A percentile compares a stretch with the other conserved stretches of the same genome.
Evolutionary conservation across 2,329 filamentous ascomycete genomes (phyloP).

Genomic region (Colletotrichum viniferum): DNA sequence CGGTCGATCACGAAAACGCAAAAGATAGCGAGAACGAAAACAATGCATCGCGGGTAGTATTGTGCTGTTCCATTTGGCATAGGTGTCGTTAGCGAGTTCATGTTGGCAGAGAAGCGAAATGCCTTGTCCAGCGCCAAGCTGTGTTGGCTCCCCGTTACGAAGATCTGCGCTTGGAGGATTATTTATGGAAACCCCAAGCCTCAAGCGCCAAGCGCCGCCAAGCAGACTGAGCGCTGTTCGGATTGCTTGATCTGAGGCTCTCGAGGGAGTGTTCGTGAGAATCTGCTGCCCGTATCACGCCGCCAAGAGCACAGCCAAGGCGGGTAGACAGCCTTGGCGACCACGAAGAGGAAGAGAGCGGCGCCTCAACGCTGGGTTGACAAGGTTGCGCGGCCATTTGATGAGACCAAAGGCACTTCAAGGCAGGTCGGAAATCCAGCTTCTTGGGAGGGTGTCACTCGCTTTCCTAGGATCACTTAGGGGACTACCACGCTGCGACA

Average conservation of each 20-base stretch:
- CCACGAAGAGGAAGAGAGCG: background rate
- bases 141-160: background rate
- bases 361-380: background rate
- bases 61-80: background rate
- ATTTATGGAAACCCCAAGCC: background rate
- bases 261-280: background rate
- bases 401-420: constrained; percentile 16
- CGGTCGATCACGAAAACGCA: background rate
- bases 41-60: background rate
- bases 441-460: background rate
- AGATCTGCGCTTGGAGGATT: background rate
- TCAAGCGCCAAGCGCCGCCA: constrained; percentile 11
- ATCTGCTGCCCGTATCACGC: background rate
- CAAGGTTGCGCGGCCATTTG: background rate
- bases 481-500: background rate
- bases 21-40: background rate
- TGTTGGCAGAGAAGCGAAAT: background rate
- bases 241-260: background rate
- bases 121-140: background rate
- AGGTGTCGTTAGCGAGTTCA: background rate
- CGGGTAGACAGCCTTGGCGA: constrained; percentile 1
- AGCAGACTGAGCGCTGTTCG: background rate
- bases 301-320: background rate
- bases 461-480: background rate
- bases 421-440: background rate